These are phyloP conservation scores for Emericellopsis cladophorae DNA, from an alignment of 2,329 filamentous ascomycete species.

Conservation along the genomic window DNA sequence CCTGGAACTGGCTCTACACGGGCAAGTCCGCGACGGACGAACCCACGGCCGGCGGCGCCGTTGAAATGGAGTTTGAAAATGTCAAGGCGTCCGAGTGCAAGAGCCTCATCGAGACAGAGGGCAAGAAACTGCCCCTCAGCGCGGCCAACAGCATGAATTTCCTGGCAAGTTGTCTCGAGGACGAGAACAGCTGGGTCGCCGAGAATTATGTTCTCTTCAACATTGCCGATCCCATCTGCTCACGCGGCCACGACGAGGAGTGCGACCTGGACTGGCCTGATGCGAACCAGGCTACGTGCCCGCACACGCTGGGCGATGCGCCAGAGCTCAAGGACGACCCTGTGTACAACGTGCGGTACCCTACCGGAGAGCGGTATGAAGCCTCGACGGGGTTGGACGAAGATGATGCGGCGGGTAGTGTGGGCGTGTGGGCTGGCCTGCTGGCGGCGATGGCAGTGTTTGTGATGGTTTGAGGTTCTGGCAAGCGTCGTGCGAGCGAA, in stretches of 20 bases:
- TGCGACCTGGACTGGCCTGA: slow-evolving; percentile 29
- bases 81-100: slow-evolving; percentile 32
- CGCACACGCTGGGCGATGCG: slow-evolving; percentile 25
- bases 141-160: slow-evolving; percentile 42
- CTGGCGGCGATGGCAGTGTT: not conserved
- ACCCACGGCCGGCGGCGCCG: slow-evolving; percentile 31
- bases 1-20: slow-evolving; percentile 46
- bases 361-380: slow-evolving; percentile 25
- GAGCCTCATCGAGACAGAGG: slow-evolving; percentile 30
- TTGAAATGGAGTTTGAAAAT: slow-evolving; percentile 32
- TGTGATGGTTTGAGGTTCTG: not conserved
- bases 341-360: slow-evolving; percentile 35
- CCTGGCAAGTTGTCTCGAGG: slow-evolving; percentile 28
- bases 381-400: slow-evolving; percentile 13
- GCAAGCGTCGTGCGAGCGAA: not conserved
- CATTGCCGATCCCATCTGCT: slow-evolving; percentile 34
- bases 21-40: slow-evolving; percentile 30
- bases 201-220: slow-evolving; percentile 36
- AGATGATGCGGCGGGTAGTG: not conserved
- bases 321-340: slow-evolving; percentile 19
- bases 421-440: not conserved
- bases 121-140: slow-evolving; percentile 24
- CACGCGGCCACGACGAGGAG: slow-evolving; percentile 29
- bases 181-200: slow-evolving; percentile 29
- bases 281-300: slow-evolving; percentile 30